These are phyloP conservation scores for Nymphaea colorata DNA, from an alignment of 164 flowering plant species.

Conservation along the genomic window DNA sequence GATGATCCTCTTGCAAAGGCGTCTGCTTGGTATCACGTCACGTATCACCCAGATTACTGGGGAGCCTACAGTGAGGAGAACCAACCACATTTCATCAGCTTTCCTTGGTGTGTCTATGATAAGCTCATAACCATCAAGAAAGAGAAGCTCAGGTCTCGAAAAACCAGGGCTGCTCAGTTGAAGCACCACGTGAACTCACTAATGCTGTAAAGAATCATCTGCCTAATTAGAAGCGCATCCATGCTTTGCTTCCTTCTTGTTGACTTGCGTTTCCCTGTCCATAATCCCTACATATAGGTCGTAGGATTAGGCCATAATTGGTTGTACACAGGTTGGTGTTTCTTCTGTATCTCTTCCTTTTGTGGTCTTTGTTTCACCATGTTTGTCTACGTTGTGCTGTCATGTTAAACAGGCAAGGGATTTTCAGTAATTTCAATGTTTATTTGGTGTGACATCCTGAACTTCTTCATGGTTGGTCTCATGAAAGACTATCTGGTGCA, in stretches of 20 bases:
- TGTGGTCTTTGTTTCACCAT: background rate
- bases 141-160: background rate
- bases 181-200: background rate
- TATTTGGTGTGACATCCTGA: too few relatives aligned
- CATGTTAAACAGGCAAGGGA: too few relatives aligned
- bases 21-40: conserved; percentile 86
- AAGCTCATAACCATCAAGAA: conserved; percentile 53
- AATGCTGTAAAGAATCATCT: background rate
- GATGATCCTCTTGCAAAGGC: conserved; percentile 50
- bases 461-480: too few relatives aligned
- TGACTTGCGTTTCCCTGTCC: background rate
- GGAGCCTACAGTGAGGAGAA: conserved; percentile 34
- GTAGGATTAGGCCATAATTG: background rate
- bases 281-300: background rate
- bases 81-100: conserved; percentile 58
- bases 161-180: background rate
- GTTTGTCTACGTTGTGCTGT: background rate
- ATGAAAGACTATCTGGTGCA: too few relatives aligned
- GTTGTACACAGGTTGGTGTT: background rate
- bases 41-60: conserved; percentile 55
- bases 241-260: too few relatives aligned
- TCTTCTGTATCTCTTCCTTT: background rate
- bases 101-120: conserved; percentile 83
- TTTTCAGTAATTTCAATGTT: too few relatives aligned
- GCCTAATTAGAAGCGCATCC: too few relatives aligned